Evolutionary conservation across 2,329 filamentous ascomycete species (phyloP).

Genomic region (Beauveria caledonica): DNA sequence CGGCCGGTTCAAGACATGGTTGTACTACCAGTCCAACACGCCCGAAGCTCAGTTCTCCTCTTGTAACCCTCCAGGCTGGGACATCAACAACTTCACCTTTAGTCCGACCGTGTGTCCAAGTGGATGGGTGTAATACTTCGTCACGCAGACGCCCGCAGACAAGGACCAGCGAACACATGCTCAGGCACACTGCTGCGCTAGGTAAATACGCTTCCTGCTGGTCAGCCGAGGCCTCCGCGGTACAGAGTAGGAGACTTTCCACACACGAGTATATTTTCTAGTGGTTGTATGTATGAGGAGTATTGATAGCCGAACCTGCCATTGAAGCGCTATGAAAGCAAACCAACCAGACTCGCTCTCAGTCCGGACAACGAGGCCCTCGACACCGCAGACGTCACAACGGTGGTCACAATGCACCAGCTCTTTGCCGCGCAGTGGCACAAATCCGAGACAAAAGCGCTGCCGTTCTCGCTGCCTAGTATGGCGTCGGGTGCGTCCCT

Average conservation of each 20-base stretch:
- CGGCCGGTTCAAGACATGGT: neutral
- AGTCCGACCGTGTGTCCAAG: slow-evolving; percentile 5
- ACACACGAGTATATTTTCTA: neutral
- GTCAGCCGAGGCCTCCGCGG: neutral
- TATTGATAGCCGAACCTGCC: neutral
- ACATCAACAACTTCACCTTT: neutral
- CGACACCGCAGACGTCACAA: neutral
- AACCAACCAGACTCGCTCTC: neutral
- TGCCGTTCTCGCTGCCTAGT: neutral
- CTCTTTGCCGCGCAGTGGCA: neutral
- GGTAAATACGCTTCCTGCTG: neutral
- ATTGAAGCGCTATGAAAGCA: neutral
- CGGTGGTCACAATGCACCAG: neutral
- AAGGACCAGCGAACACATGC: neutral
- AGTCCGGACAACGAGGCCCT: neutral
- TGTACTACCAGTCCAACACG: neutral
- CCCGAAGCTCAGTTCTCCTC: neutral
- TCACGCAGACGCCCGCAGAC: neutral
- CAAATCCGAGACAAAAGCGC: neutral
- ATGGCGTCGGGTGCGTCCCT: neutral
- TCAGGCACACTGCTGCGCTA: neutral
- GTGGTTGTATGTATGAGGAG: neutral
- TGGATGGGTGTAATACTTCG: neutral
- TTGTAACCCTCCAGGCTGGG: slow-evolving; percentile 4
- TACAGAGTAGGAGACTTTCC: neutral